These are phyloP conservation scores for Plasmodium gaboni DNA, from an alignment of 169 alveolate genomes.

Conservation along the genomic window DNA sequence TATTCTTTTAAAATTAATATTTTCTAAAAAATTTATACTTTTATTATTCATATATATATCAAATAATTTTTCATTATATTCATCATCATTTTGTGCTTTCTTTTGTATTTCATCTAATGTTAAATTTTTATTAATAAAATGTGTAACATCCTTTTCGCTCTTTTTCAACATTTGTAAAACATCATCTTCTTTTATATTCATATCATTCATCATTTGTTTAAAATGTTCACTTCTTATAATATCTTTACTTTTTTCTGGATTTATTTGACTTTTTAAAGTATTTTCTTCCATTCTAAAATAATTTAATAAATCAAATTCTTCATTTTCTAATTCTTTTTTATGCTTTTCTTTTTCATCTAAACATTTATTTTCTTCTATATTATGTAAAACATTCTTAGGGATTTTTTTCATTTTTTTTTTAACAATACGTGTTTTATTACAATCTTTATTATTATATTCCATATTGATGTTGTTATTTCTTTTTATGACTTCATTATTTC, in stretches of 20 bases:
- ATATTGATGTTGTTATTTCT: neutral
- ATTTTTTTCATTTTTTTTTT: neutral
- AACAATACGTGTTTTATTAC: neutral
- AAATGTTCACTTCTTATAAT: constrained; percentile 43
- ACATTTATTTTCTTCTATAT: constrained; percentile 23
- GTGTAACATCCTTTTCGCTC: constrained; percentile 58
- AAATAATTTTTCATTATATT: constrained; percentile 53
- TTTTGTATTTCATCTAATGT: constrained; percentile 55
- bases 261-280: constrained; percentile 35
- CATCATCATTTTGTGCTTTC: constrained; percentile 60
- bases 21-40: constrained; percentile 22
- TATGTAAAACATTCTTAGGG: constrained; percentile 1
- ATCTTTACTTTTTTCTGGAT: constrained; percentile 67
- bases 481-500: neutral
- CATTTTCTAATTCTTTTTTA: constrained; percentile 10
- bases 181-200: constrained; percentile 62
- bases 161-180: constrained; percentile 24
- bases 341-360: neutral
- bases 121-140: constrained; percentile 55
- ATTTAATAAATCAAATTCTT: constrained; percentile 17
- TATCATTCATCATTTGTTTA: constrained; percentile 47
- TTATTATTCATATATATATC: constrained; percentile 50
- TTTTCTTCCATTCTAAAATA: constrained; percentile 33
- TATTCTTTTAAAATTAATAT: constrained; percentile 62
- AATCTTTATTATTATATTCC: neutral